These are phyloP conservation scores for Aphanoascus verrucosus DNA, from an alignment of 2,329 filamentous ascomycete species.

Conservation along the genomic window DNA sequence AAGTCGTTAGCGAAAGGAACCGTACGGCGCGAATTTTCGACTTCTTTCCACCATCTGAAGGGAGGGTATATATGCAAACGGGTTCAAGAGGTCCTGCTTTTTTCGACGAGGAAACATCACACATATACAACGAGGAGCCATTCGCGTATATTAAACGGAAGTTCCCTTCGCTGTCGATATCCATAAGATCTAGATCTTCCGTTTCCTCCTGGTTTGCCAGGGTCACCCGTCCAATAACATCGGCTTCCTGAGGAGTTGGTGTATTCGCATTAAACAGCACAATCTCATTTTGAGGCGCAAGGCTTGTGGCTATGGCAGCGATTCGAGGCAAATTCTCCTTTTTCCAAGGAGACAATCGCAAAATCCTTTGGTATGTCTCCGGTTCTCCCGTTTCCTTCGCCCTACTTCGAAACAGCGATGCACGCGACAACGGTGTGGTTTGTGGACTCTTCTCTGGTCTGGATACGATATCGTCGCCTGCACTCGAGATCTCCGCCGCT, in stretches of 20 bases:
- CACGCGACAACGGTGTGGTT: slow-evolving; percentile 37
- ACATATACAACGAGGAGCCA: slow-evolving; percentile 60
- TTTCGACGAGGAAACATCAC: slow-evolving; percentile 47
- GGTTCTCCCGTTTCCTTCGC: slow-evolving; percentile 34
- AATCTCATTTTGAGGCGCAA: slow-evolving; percentile 66
- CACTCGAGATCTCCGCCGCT: slow-evolving; percentile 16
- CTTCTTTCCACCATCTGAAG: slow-evolving; percentile 25
- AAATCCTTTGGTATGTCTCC: slow-evolving; percentile 50
- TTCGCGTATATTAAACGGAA: slow-evolving; percentile 72
- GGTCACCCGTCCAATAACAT: slow-evolving; percentile 46
- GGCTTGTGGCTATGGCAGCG: slow-evolving; percentile 66
- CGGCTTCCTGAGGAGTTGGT: slow-evolving; percentile 39
- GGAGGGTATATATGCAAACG: slow-evolving; percentile 17
- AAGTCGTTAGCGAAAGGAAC: slow-evolving; percentile 44
- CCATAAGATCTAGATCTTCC: slow-evolving; percentile 36
- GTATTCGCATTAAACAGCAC: slow-evolving; percentile 63
- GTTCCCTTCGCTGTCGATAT: slow-evolving; percentile 27
- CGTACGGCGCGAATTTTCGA: slow-evolving; percentile 47
- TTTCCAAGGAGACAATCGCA: slow-evolving; percentile 47
- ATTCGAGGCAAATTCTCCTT: slow-evolving; percentile 50
- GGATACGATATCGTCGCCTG: slow-evolving; percentile 16
- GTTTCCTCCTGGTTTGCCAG: slow-evolving; percentile 44
- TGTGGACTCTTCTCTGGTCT: slow-evolving; percentile 26
- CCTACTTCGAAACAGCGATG: slow-evolving; percentile 39
- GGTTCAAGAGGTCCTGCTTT: slow-evolving; percentile 32